Evolutionary conservation across 208 protist genomes (phyloP), one percentile per base, ranked within the genome.

Genomic region (Trypanosoma melophagium): DNA sequence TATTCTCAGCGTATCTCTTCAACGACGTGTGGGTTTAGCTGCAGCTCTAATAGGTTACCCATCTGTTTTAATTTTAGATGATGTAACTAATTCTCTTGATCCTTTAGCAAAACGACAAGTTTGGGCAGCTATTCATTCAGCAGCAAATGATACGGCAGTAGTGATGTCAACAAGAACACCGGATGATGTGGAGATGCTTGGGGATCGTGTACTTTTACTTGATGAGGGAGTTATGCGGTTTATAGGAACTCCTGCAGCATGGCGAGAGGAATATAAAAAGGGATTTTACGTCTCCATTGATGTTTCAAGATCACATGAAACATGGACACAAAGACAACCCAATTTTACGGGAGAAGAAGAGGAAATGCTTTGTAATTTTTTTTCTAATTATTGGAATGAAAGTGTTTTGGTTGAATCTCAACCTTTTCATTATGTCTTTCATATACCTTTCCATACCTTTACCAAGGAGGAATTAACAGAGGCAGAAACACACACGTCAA

Each of bases 121-220:
- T 25, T 90, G 84, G 84, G 53, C 57, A 13, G 35, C 75, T 8
- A 51, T 75, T n/a, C n/a, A 60, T 35, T 51, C 44, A 19, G 28
- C 67, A 0, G 49, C 56, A 12, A 40, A 24, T 21, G 53, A 61
- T 19, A 69, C 71, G 21, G 54, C 64, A 4, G 74, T 86, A 12
- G 40, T 93, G 14, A 44, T 92, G 16, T 86, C 80, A 16, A 84
- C 86, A 25, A 73, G 81, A 41, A 60, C 53, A 7, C 67, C 87
- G 28, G 70, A 84, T 9, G 86, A 92, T 63, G 60, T 67, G 50
- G 77, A 90, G 22, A 77, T 76, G 28, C 17, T 92, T 16, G 61
- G 57, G 16, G 14, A 51, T 50, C 50, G 77, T 42, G 25, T 90
- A 4, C 59, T 73, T 9, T 79, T 90, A 7, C 75, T 92, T 28